A percentile compares a stretch with the other conserved stretches of the same genome.
Conservation (phyloP, 768 basidiomycete genomes). For the Dendrothele bispora region DNA sequence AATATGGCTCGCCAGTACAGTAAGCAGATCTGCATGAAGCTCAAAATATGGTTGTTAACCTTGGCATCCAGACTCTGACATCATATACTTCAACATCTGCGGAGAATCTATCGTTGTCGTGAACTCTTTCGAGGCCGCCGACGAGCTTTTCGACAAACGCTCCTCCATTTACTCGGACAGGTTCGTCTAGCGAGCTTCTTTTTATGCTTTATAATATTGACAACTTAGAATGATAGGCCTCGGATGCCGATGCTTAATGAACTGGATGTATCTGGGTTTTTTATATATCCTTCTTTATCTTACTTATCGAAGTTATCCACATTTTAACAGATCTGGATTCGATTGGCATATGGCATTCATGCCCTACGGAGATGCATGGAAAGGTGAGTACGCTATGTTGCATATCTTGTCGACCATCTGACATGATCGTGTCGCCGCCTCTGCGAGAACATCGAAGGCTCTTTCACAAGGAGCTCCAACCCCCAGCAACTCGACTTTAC, state of each 20-base stretch:
- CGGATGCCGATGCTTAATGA: slow-evolving; percentile 11
- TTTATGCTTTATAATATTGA: neutral
- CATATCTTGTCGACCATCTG: neutral
- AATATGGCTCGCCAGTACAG: too few relatives aligned
- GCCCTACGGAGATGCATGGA: slow-evolving; percentile 5
- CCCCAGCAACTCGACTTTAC: neutral
- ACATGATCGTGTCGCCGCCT: neutral
- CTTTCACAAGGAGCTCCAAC: slow-evolving; percentile 1
- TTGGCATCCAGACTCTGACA: slow-evolving; percentile 21
- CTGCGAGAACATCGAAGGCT: neutral
- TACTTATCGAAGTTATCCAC: neutral
- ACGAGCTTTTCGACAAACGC: slow-evolving; percentile 36
- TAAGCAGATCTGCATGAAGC: too few relatives aligned
- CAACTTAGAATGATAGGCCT: slow-evolving; percentile 2
- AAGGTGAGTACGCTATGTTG: slow-evolving; percentile 5
- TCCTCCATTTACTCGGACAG: slow-evolving; percentile 40
- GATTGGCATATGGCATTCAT: slow-evolving; percentile 14
- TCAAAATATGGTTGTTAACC: too few relatives aligned
- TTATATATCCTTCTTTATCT: neutral
- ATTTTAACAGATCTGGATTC: slow-evolving; percentile 6
- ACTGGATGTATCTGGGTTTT: too few relatives aligned
- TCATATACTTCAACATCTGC: slow-evolving; percentile 25
- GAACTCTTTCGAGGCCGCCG: slow-evolving; percentile 30
- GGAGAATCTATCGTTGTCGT: slow-evolving; percentile 30
- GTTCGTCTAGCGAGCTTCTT: slow-evolving; percentile 15